Evolutionary conservation across 108 stramenopile genomes (phyloP), one percentile per base, ranked within the genome.

Genomic region (Cyclotella sp.): DNA sequence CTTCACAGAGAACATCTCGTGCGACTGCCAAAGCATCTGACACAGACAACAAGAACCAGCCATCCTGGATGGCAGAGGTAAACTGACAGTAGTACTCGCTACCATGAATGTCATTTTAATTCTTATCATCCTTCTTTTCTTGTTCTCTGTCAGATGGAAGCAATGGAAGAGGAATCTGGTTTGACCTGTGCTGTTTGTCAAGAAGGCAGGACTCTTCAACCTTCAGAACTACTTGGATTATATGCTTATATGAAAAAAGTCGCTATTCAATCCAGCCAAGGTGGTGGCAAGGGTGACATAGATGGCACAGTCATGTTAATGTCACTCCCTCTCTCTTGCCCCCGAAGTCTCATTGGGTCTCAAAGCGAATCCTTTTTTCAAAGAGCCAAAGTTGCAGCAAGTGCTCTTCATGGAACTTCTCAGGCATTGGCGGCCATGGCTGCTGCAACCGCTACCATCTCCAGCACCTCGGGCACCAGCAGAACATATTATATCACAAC

Each of bases 211-310:
- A 88, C 77, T 15, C 58, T 88, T 12, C 90, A 95, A 73, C 92
- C 94, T n/a, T 77, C 86, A 15, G 90, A 91, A 60, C 66, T 95
- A 18, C 77, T 95, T 41, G 94, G 91, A n/a, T 65, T 95, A 61
- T 95, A 95, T 75, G 89, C 88, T 27, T 95, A 84, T 61, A 85
- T 91, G 53, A 92, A 91, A 78, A 95, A 93, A 70, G 89, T 95
- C 1, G 54, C 88, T 5, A 81, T 93, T 24, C 74, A 89, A 39
- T 67, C 69, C 4, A 76, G 67, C 24, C 82, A 90, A 68, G 85
- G 86, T 43, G 89, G 88, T 29, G 70, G 70, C 10, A 68, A 77
- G 44, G 61, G 59, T 39, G 77, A 72, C 63, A 83, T 91, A 40
- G 94, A 95, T 65, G 94, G 94, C 9, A 86, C 90, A 11, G 59